A percentile compares a stretch with the other conserved stretches of the same genome.
phyloP scores from a whole-genome alignment of 257 asterid species.

The Nicotiana otophora region DNA sequence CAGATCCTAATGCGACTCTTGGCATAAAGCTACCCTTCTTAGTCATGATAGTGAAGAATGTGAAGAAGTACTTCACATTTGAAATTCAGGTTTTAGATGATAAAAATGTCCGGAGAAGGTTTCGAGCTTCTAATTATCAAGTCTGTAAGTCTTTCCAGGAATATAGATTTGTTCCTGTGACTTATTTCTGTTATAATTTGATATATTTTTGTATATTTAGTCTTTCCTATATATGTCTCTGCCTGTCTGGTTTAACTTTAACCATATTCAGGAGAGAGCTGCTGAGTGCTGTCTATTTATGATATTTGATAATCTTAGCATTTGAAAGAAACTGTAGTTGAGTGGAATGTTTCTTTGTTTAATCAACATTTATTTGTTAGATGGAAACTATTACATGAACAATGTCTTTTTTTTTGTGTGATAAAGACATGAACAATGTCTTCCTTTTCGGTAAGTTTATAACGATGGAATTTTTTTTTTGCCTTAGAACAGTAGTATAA shows the following conservation, averaged over 20 bases:
- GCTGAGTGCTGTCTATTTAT: neutral
- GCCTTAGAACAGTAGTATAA: neutral
- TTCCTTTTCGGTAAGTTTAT: neutral
- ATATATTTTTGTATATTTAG: neutral
- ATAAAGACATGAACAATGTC: neutral
- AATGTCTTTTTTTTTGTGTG: neutral
- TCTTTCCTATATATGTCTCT: neutral
- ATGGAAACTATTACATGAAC: neutral
- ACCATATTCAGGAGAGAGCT: neutral
- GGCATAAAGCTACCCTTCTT: slow-evolving; percentile 94
- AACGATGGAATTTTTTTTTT: neutral
- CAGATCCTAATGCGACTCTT: slow-evolving; percentile 91
- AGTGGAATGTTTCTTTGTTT: neutral
- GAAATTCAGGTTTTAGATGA: slow-evolving; percentile 99
- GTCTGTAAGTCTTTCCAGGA: slow-evolving; percentile 74
- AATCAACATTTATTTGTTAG: neutral
- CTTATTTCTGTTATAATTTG: neutral
- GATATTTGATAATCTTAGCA: neutral
- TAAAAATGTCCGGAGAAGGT: slow-evolving; percentile 90
- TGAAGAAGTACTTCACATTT: slow-evolving; percentile 89
- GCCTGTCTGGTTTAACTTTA: neutral
- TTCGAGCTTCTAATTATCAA: slow-evolving; percentile 97
- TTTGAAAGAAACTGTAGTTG: neutral
- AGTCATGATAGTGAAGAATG: slow-evolving; percentile 78
- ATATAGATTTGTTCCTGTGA: slow-evolving; percentile 5